Conservation (phyloP, 768 basidiomycete species). For the Termitomyces sp. region DNA sequence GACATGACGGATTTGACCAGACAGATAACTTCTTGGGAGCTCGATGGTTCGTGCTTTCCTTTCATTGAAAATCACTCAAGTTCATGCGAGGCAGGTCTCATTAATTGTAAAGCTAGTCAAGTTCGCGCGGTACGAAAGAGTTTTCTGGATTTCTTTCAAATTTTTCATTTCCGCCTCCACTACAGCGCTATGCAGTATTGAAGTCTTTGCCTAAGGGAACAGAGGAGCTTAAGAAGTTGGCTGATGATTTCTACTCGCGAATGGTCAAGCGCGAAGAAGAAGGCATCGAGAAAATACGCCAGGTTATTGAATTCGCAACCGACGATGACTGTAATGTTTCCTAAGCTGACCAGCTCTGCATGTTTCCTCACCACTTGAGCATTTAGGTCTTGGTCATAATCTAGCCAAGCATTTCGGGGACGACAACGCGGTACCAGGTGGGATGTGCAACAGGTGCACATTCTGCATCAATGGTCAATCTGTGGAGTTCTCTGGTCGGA, state of each 20-base stretch:
- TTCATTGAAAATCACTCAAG: not conserved
- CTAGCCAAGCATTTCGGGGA: constrained; percentile 43
- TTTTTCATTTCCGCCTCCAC: not conserved
- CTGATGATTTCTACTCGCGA: constrained; percentile 1
- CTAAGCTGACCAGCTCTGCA: not conserved
- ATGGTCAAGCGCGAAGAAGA: constrained; percentile 13
- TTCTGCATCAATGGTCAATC: constrained; percentile 33
- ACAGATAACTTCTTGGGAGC: constrained; percentile 12
- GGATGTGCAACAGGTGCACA: constrained; percentile 36
- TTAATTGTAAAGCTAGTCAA: constrained; percentile 11
- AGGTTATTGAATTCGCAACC: constrained; percentile 12
- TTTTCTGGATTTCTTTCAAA: not conserved
- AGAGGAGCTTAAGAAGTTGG: constrained; percentile 7
- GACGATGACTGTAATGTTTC: constrained; percentile 10
- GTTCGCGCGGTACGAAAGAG: constrained; percentile 6
- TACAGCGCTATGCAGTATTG: constrained; percentile 9
- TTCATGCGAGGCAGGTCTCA: not conserved
- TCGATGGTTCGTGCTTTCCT: constrained; percentile 3
- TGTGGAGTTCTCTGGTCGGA: constrained; percentile 22
- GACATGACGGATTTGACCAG: constrained; percentile 7
- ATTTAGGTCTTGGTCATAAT: constrained; percentile 34
- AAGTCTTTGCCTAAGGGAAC: constrained; percentile 6
- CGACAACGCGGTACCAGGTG: constrained; percentile 29
- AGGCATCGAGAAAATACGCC: constrained; percentile 7
- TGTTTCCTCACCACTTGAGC: not conserved